Conservation (phyloP, 768 basidiomycete genomes). For the Trametes cubensis region DNA sequence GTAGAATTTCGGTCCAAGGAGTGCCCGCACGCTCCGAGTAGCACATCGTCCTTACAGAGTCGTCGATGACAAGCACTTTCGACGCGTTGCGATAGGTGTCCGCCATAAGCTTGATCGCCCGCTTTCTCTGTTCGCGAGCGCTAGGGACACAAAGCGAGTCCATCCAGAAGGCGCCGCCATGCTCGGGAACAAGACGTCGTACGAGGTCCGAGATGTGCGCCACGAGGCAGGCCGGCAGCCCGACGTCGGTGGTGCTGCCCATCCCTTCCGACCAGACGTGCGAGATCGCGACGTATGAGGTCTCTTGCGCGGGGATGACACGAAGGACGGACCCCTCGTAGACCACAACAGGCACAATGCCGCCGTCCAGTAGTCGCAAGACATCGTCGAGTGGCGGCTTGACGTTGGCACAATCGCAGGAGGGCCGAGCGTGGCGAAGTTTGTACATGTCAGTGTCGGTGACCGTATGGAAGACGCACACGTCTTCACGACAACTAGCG, state of each 20-base stretch:
- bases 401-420: too few species aligned
- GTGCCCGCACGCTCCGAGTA: not conserved
- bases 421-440: too few species aligned
- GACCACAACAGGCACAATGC: not conserved
- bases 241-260: not conserved
- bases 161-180: conserved; percentile 16
- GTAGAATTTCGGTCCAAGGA: conserved; percentile 3
- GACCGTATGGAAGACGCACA: too few species aligned
- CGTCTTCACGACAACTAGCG: too few species aligned
- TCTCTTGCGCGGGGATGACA: not conserved
- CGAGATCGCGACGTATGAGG: not conserved
- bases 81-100: conserved; percentile 17
- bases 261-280: conserved; percentile 1
- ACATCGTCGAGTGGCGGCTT: too few species aligned
- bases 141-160: conserved; percentile 22
- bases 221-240: not conserved
- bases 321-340: not conserved
- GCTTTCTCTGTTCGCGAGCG: conserved; percentile 4
- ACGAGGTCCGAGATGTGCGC: not conserved
- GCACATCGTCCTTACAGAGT: conserved; percentile 15
- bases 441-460: too few species aligned
- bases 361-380: not conserved
- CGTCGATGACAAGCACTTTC: conserved; percentile 18
- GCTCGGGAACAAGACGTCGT: not conserved
- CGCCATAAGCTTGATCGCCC: conserved; percentile 22